These are phyloP conservation scores for Schoenoplectus tabernaemontani DNA, from an alignment of 202 grass and related monocot genomes.

Conservation along the genomic window DNA sequence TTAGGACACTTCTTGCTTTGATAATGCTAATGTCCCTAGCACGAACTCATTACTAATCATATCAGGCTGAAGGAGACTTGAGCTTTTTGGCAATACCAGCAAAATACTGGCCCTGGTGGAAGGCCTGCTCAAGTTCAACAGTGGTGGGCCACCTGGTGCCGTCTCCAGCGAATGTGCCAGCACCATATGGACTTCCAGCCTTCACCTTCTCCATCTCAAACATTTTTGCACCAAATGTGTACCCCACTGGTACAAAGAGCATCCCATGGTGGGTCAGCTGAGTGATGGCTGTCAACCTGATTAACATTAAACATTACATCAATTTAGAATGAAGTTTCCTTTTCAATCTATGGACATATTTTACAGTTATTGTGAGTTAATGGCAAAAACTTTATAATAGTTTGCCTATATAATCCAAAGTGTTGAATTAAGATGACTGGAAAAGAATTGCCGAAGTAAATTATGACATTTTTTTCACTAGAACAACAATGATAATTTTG, in stretches of 20 bases:
- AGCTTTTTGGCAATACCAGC: conserved; percentile 69
- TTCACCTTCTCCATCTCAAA: conserved; percentile 80
- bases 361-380: neutral
- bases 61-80: conserved; percentile 31
- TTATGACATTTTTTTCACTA: neutral
- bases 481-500: neutral
- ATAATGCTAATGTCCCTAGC: conserved; percentile 29
- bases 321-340: neutral
- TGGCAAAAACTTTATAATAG: neutral
- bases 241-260: conserved; percentile 73
- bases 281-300: conserved; percentile 66
- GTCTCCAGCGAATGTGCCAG: conserved; percentile 65
- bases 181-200: conserved; percentile 76
- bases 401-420: neutral
- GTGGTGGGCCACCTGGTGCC: conserved; percentile 60
- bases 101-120: conserved; percentile 89
- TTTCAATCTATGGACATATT: neutral
- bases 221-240: conserved; percentile 82
- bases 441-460: too few species aligned
- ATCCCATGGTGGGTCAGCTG: conserved; percentile 80
- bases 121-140: conserved; percentile 82
- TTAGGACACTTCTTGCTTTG: conserved; percentile 14
- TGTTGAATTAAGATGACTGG: too few species aligned
- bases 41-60: too few species aligned
- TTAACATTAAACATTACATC: neutral